Evolutionary conservation across 1,139 yeast species (phyloP).

Genomic region (Schizosaccharomyces versatilis): DNA sequence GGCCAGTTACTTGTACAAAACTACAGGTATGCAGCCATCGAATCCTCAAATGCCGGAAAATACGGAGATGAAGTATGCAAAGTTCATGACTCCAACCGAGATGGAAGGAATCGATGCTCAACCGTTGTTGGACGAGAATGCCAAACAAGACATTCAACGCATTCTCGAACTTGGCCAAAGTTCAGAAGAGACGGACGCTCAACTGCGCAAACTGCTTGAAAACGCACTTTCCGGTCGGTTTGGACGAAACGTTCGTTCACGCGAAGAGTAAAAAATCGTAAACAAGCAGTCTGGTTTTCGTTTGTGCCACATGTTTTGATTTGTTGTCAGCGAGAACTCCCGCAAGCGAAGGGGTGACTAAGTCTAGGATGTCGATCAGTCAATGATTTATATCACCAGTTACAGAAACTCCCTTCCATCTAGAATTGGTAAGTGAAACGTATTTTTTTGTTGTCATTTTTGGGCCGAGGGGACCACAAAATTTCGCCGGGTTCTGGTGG

Average conservation of each 20-base stretch:
- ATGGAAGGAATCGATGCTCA: background rate
- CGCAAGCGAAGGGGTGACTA: no score
- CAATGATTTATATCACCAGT: no score
- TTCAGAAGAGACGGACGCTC: background rate
- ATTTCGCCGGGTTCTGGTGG: no score
- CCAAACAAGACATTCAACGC: slow-evolving; percentile 15
- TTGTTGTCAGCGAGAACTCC: no score
- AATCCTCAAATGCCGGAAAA: background rate
- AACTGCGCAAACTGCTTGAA: background rate
- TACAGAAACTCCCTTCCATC: no score
- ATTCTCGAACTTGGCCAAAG: slow-evolving; percentile 14
- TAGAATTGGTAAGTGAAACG: no score
- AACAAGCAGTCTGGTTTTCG: no score
- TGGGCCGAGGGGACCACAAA: no score
- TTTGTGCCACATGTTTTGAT: no score
- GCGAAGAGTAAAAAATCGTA: background rate
- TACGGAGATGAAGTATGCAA: background rate
- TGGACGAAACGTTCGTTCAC: background rate
- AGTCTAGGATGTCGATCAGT: no score
- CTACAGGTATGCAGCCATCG: background rate
- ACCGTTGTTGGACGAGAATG: background rate
- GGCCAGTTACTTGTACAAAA: slow-evolving; percentile 4
- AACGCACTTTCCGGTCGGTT: background rate
- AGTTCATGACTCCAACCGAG: background rate
- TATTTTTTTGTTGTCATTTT: no score